phyloP scores from a whole-genome alignment of 495 filamentous ascomycete species.

The Trichoderma parareesei region DNA sequence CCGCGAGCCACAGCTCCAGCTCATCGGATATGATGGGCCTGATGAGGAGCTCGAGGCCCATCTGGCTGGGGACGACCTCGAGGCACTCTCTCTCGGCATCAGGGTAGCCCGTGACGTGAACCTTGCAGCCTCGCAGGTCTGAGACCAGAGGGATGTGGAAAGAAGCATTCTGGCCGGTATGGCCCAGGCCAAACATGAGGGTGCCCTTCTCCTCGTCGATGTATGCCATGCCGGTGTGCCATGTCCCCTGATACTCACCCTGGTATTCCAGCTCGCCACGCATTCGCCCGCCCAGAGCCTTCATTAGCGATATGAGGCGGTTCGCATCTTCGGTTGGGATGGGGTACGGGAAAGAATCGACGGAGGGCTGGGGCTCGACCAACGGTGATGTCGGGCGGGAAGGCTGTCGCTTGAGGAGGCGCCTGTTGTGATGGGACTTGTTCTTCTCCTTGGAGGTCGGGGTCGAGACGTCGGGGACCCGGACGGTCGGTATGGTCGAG shows the following conservation, averaged over 20 bases:
- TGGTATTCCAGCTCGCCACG: conserved; percentile 61
- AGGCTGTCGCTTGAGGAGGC: conserved; percentile 40
- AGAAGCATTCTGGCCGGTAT: conserved; percentile 39
- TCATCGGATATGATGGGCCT: conserved; percentile 67
- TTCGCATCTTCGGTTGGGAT: conserved; percentile 54
- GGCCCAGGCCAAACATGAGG: conserved; percentile 52
- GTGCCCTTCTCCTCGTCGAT: conserved; percentile 60
- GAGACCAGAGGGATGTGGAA: conserved; percentile 52
- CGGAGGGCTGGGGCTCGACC: conserved; percentile 36
- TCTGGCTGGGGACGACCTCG: conserved; percentile 65
- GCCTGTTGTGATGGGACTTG: conserved; percentile 32
- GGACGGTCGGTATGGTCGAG: conserved; percentile 25
- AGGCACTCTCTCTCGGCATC: conserved; percentile 66
- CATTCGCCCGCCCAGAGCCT: conserved; percentile 59
- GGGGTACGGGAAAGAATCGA: conserved; percentile 47
- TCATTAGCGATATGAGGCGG: conserved; percentile 60
- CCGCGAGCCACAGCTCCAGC: conserved; percentile 86
- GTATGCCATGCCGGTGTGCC: conserved; percentile 54
- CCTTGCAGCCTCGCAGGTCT: conserved; percentile 80
- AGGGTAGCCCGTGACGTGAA: conserved; percentile 55
- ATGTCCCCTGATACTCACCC: conserved; percentile 42
- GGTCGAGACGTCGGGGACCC: conserved; percentile 29
- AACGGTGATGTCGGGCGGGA: conserved; percentile 42
- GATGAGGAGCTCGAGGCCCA: conserved; percentile 62
- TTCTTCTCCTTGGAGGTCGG: conserved; percentile 21